Conservation (phyloP, 2,329 filamentous ascomycete species). For the Aspergillus flavus region DNA sequence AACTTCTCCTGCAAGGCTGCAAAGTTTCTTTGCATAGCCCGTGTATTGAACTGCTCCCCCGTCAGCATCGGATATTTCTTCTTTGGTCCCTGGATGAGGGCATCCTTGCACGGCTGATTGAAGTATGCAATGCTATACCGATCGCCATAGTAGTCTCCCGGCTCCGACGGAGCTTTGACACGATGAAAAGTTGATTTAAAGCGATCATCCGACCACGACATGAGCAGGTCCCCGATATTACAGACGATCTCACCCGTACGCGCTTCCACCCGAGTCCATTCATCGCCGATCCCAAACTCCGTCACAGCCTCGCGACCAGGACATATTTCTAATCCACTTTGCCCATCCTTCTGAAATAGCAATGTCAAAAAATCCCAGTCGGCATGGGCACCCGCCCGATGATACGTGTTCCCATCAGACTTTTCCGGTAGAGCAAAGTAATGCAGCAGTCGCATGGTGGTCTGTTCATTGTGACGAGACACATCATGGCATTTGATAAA, state of each 20-base stretch:
- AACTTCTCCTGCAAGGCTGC: slow-evolving; percentile 54
- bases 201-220: slow-evolving; percentile 68
- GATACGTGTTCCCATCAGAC: slow-evolving; percentile 48
- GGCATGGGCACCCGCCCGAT: slow-evolving; percentile 64
- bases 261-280: slow-evolving; percentile 66
- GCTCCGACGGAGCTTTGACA: slow-evolving; percentile 62
- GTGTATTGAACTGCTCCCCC: slow-evolving; percentile 61
- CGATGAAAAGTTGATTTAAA: slow-evolving; percentile 69
- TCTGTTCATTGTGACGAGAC: slow-evolving; percentile 54
- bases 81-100: slow-evolving; percentile 60
- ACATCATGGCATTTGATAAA: slow-evolving; percentile 60
- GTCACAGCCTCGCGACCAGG: slow-evolving; percentile 64
- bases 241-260: slow-evolving; percentile 60
- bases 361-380: slow-evolving; percentile 67
- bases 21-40: slow-evolving; percentile 61
- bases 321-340: slow-evolving; percentile 66
- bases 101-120: slow-evolving; percentile 64
- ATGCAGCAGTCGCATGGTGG: slow-evolving; percentile 59
- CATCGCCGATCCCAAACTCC: slow-evolving; percentile 60
- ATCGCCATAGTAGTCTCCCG: slow-evolving; percentile 58
- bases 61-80: slow-evolving; percentile 66
- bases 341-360: slow-evolving; percentile 63
- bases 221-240: slow-evolving; percentile 68
- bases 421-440: slow-evolving; percentile 54
- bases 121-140: slow-evolving; percentile 69